Evolutionary conservation across 2,329 filamentous ascomycete species (phyloP), one percentile per base, ranked within the genome.

Genomic region (Fusarium papillatum): DNA sequence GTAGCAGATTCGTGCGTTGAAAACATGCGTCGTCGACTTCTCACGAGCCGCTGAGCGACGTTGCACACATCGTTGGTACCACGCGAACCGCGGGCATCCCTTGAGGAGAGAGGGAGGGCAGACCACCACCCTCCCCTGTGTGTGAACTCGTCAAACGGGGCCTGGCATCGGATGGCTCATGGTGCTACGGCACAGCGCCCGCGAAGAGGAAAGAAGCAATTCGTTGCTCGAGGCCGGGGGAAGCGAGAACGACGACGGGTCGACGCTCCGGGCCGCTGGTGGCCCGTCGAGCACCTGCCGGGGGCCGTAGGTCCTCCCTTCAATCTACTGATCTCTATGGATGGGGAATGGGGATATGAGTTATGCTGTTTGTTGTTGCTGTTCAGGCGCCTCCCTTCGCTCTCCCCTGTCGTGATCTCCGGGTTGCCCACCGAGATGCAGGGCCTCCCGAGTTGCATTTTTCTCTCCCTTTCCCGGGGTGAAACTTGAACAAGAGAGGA

Each of bases 161-260:
- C 59, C 65, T 69, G 61, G 69, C 55, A 70, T 68, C 38, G 53
- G 60, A 69, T 48, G 43, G 64, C 43, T 66, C 66, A 34, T 66
- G 59, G 75, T 73, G 70, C 53, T 76, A 77, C 74, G 71, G 72
- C 76, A 22, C 73, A 72, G 76, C 48, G 50, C 50, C 59, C 59
- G 22, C 55, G 24, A 64, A 57, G 29, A 36, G 50, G 29, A 61
- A 69, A 75, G 68, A 73, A 75, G 77, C 74, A 79, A 80, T 78
- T 80, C 75, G 72, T 72, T 75, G 68, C 59, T 62, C 64, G 64
- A 74, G 69, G 68, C 72, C 68, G 67, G 74, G 75, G 68, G 72
- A 80, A 79, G 78, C 78, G 78, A 80, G 73, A 66, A 66, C 46
- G 59, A 68, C 46, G 70, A 72, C 66, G 74, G 76, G 57, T 75